These are phyloP conservation scores for Colletotrichum cordylinicola DNA, from an alignment of 2,329 filamentous ascomycete genomes.

Conservation along the genomic window DNA sequence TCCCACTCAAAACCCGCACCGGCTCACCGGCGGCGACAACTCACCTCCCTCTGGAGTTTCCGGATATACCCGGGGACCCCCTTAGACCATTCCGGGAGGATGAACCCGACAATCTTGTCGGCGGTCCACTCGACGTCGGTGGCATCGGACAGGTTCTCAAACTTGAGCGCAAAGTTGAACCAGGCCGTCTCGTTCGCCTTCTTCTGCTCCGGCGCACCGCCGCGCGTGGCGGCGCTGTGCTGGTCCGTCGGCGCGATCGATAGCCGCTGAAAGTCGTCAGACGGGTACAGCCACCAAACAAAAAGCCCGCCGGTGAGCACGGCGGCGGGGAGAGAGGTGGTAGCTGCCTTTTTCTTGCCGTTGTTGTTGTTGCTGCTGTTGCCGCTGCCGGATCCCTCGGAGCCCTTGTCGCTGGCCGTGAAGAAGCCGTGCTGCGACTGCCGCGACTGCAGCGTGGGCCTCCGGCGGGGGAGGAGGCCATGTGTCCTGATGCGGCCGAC, in stretches of 20 bases:
- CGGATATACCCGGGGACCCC: constrained; percentile 76
- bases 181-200: constrained; percentile 44
- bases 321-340: constrained; percentile 33
- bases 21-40: neutral
- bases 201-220: constrained; percentile 20
- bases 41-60: constrained; percentile 79
- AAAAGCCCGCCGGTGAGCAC: constrained; percentile 42
- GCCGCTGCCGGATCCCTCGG: constrained; percentile 21
- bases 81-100: constrained; percentile 85
- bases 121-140: constrained; percentile 63
- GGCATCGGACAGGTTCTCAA: constrained; percentile 59
- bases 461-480: neutral
- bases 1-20: neutral
- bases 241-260: constrained; percentile 23
- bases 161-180: constrained; percentile 50
- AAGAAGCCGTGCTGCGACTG: constrained; percentile 24
- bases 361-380: neutral
- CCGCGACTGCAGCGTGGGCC: constrained; percentile 14
- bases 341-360: neutral
- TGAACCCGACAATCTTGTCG: constrained; percentile 69
- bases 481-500: constrained; percentile 17
- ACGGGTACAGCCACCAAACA: constrained; percentile 49
- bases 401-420: constrained; percentile 18
- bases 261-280: constrained; percentile 46
- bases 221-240: constrained; percentile 11